Evolutionary conservation across 495 filamentous ascomycete species (phyloP).

Genomic region (Aspergillus incahuasiensis): DNA sequence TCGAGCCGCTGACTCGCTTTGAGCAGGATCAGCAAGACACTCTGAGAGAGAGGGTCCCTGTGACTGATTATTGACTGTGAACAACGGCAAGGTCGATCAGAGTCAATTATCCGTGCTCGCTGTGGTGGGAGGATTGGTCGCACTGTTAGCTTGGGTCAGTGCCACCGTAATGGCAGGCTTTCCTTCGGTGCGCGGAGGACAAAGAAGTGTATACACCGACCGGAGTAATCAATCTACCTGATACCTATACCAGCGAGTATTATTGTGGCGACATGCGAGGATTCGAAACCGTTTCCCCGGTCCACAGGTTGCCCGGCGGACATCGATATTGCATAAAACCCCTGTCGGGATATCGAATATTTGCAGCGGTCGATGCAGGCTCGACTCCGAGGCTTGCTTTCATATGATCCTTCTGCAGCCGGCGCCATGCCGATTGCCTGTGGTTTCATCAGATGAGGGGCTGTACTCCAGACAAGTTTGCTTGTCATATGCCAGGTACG

Average conservation of each 20-base stretch:
- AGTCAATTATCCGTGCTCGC: slow-evolving; percentile 10
- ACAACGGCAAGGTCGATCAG: slow-evolving; percentile 11
- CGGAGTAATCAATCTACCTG: slow-evolving; percentile 5
- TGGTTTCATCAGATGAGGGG: slow-evolving; percentile 2
- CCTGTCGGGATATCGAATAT: neutral
- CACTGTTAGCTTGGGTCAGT: slow-evolving; percentile 3
- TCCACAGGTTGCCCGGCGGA: slow-evolving; percentile 8
- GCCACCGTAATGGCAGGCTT: slow-evolving; percentile 2
- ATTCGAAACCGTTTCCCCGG: slow-evolving; percentile 14
- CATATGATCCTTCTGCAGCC: slow-evolving; percentile 7
- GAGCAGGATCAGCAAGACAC: slow-evolving; percentile 12
- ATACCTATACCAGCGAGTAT: slow-evolving; percentile 1
- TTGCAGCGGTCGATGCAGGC: neutral
- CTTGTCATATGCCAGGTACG: slow-evolving; percentile 8
- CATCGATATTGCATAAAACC: slow-evolving; percentile 4
- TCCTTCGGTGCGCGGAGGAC: slow-evolving; percentile 5
- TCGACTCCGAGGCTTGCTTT: neutral
- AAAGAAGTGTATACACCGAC: slow-evolving; percentile 1
- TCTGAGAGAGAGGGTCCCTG: neutral
- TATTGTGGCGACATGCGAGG: neutral
- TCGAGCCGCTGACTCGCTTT: neutral
- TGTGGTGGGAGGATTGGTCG: slow-evolving; percentile 5
- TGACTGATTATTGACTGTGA: slow-evolving; percentile 3
- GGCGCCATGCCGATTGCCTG: neutral
- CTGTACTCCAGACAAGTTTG: slow-evolving; percentile 7